Percentiles rank a stretch among this genome's conserved stretches.
phyloP scores from a whole-genome alignment of 768 basidiomycete genomes.

The Tricholoma saponaceum region DNA sequence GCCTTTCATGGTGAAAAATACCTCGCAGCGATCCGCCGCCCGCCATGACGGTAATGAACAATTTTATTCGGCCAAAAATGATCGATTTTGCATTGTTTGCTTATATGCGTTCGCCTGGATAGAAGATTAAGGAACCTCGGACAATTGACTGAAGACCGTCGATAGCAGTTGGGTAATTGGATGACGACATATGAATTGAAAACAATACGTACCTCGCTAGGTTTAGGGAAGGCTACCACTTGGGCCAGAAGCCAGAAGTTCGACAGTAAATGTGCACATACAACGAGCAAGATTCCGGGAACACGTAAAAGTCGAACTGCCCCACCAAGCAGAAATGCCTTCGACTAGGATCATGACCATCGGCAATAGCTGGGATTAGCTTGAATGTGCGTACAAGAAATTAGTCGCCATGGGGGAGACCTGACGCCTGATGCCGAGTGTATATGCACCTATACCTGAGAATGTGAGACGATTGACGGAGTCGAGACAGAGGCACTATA shows the following conservation, averaged over 20 bases:
- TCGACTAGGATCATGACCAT: neutral
- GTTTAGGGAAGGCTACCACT: neutral
- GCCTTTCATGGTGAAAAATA: neutral
- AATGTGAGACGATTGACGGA: neutral
- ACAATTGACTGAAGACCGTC: neutral
- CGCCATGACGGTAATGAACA: neutral
- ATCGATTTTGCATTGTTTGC: too few species aligned
- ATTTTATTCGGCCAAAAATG: neutral
- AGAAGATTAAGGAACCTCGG: neutral
- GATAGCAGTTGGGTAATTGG: neutral
- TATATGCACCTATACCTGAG: too few species aligned
- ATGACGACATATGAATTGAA: neutral
- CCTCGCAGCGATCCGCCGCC: too few species aligned
- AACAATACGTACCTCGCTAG: neutral
- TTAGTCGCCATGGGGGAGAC: neutral
- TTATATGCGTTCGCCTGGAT: too few species aligned
- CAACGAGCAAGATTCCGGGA: neutral
- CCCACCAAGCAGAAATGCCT: neutral
- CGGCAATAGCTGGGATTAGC: neutral
- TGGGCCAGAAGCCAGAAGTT: neutral
- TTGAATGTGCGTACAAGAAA: neutral
- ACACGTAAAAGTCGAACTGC: neutral
- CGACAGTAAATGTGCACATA: neutral
- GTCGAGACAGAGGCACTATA: neutral
- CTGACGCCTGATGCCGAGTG: neutral